A percentile compares a stretch with the other conserved stretches of the same genome.
phyloP scores from a whole-genome alignment of 352 stramenopile genomes.

The Phytophthora vignae region DNA sequence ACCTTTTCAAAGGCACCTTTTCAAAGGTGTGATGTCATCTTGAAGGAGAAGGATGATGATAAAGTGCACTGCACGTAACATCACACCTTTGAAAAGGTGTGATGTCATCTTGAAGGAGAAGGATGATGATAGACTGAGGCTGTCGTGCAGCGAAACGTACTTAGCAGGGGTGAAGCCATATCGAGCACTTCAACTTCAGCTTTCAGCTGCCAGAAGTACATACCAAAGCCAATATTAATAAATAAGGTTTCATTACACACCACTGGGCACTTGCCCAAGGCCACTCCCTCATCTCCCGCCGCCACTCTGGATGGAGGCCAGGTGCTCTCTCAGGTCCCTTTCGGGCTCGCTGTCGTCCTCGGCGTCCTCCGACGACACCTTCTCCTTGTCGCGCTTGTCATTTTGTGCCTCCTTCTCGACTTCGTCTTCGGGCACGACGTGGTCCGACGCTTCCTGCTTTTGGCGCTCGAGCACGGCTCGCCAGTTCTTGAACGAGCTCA shows the following conservation, averaged over 20 bases:
- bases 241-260: conserved; percentile 4
- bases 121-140: neutral
- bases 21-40: no score
- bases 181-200: conserved; percentile 17
- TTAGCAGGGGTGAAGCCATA: conserved; percentile 23
- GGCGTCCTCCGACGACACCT: conserved; percentile 3
- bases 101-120: no score
- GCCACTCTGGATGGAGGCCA: conserved; percentile 55
- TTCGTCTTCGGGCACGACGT: conserved; percentile 11
- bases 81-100: no score
- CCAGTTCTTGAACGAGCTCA: conserved; percentile 22
- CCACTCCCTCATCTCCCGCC: conserved; percentile 18
- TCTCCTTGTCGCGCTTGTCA: neutral
- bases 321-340: conserved; percentile 48
- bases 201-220: no score
- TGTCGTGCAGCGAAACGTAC: conserved; percentile 30
- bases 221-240: no score
- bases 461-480: conserved; percentile 7
- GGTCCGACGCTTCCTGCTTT: neutral
- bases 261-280: neutral
- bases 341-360: conserved; percentile 39
- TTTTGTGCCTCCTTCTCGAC: neutral
- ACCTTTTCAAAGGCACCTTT: no score
- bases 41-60: no score
- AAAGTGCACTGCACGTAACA: no score